Evolutionary conservation across 2,329 filamentous ascomycete genomes (phyloP).

Genomic region (Dichotomopilus funicola): DNA sequence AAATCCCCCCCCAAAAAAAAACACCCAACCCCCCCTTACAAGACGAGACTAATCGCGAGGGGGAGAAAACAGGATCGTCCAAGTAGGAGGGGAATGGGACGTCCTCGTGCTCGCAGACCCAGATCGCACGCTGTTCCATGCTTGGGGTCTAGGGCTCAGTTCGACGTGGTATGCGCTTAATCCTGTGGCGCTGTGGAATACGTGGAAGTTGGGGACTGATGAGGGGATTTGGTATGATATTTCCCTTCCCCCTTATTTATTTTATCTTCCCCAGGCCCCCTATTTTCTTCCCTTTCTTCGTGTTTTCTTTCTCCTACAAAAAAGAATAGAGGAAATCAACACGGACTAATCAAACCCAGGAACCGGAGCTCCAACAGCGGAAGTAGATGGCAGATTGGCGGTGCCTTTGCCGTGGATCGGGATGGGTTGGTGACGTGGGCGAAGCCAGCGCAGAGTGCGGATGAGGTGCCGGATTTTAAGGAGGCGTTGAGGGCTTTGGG

Average conservation of each 20-base stretch:
- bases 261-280: too few species aligned
- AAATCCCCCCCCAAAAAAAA: neutral
- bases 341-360: neutral
- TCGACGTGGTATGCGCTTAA: conserved; percentile 57
- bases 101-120: conserved; percentile 55
- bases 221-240: conserved; percentile 53
- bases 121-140: conserved; percentile 52
- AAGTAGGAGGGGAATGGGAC: conserved; percentile 50
- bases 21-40: neutral
- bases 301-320: neutral
- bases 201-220: conserved; percentile 50
- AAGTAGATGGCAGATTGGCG: conserved; percentile 61
- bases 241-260: too few species aligned
- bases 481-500: conserved; percentile 7
- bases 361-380: conserved; percentile 46
- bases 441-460: conserved; percentile 38
- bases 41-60: neutral
- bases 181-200: conserved; percentile 50
- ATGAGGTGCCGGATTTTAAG: conserved; percentile 15
- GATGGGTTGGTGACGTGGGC: conserved; percentile 48
- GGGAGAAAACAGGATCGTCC: conserved; percentile 38
- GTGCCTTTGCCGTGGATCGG: conserved; percentile 55
- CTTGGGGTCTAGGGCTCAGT: conserved; percentile 59
- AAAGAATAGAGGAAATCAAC: neutral
- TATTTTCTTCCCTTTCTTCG: too few species aligned